Evolutionary conservation across 495 filamentous ascomycete genomes (phyloP).

Genomic region (Tricharina praecox): DNA sequence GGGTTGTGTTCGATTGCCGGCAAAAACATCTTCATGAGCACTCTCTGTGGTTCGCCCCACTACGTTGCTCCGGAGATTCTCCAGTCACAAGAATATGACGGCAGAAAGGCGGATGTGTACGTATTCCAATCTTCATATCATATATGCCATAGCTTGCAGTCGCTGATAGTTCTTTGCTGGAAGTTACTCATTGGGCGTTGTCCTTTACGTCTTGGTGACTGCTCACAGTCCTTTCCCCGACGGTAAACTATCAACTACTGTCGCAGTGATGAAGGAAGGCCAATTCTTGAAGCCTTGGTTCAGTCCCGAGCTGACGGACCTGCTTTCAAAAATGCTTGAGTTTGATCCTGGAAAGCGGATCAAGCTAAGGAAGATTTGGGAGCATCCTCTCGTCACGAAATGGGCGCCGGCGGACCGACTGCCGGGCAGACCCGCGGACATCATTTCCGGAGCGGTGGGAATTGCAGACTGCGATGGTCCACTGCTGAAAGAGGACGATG

Average conservation of each 20-base stretch:
- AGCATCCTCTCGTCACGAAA: conserved; percentile 62
- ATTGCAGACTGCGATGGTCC: background rate
- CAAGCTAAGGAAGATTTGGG: conserved; percentile 60
- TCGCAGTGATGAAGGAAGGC: too few species aligned
- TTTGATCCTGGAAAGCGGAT: conserved; percentile 60
- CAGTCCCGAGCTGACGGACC: conserved; percentile 56
- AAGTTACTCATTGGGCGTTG: conserved; percentile 83
- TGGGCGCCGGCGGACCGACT: conserved; percentile 37
- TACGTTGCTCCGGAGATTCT: conserved; percentile 91
- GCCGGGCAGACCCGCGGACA: background rate
- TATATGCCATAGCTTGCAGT: too few species aligned
- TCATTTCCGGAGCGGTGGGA: background rate
- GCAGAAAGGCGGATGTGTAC: conserved; percentile 71
- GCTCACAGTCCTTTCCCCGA: conserved; percentile 62
- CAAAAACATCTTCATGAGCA: conserved; percentile 50
- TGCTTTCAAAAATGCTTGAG: conserved; percentile 59
- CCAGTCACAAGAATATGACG: conserved; percentile 51
- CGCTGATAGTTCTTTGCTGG: too few species aligned
- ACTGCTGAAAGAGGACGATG: background rate
- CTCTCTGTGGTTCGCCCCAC: conserved; percentile 89
- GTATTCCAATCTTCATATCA: too few species aligned
- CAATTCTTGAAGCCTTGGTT: too few species aligned
- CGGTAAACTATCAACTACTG: too few species aligned
- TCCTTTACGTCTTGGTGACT: conserved; percentile 67
- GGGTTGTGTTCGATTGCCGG: conserved; percentile 82